Percentiles rank a stretch among this genome's conserved stretches.
phyloP scores from a whole-genome alignment of 2,329 filamentous ascomycete genomes.

The Ramichloridium luteum region DNA sequence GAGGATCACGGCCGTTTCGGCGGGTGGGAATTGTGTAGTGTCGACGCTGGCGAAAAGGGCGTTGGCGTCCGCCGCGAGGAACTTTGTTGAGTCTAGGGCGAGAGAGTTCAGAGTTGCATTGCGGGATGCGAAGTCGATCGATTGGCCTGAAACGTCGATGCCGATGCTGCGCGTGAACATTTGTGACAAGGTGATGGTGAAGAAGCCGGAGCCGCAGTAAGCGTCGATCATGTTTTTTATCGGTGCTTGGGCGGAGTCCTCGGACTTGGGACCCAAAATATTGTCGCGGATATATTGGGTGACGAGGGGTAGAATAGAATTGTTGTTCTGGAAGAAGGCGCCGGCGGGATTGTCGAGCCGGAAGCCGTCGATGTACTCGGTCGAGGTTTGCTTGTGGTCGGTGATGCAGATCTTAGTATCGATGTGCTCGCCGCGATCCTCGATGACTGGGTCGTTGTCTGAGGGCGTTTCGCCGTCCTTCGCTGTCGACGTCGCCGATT shows the following conservation, averaged over 20 bases:
- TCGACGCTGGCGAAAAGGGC: constrained; percentile 64
- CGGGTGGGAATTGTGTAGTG: constrained; percentile 47
- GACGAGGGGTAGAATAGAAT: constrained; percentile 82
- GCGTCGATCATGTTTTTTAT: constrained; percentile 91
- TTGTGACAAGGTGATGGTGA: constrained; percentile 82
- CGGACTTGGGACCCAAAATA: constrained; percentile 42
- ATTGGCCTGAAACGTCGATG: constrained; percentile 74
- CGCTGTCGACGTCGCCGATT: constrained; percentile 16
- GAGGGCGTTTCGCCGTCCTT: too few species aligned
- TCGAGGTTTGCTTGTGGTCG: constrained; percentile 67
- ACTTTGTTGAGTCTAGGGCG: constrained; percentile 54
- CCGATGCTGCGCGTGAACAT: constrained; percentile 71
- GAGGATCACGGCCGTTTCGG: constrained; percentile 84
- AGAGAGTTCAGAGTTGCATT: constrained; percentile 74
- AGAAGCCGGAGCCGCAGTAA: constrained; percentile 93
- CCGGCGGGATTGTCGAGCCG: constrained; percentile 84
- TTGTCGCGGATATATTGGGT: constrained; percentile 75
- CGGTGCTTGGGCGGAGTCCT: constrained; percentile 18
- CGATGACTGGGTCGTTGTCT: constrained; percentile 41
- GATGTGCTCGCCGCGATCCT: constrained; percentile 48
- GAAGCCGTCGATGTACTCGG: constrained; percentile 78
- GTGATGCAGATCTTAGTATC: constrained; percentile 85
- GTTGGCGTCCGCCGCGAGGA: constrained; percentile 79
- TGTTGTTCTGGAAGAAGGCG: constrained; percentile 99
- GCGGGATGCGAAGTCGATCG: constrained; percentile 62